phyloP scores from a whole-genome alignment of 2,329 filamentous ascomycete genomes.

The Fusarium mexicanum region DNA sequence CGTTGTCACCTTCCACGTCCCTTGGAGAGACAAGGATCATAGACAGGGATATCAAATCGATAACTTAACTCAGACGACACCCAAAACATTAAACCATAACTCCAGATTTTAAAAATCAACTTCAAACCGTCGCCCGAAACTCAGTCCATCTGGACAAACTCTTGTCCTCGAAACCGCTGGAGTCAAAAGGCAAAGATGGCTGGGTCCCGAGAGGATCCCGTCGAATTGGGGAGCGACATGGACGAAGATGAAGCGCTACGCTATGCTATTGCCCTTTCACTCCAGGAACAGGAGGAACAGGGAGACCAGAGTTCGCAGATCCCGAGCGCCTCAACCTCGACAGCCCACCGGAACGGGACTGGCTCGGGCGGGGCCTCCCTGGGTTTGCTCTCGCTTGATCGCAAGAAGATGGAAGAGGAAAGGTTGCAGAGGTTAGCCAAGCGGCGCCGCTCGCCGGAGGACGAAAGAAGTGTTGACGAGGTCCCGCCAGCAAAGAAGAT shows the following conservation, averaged over 20 bases:
- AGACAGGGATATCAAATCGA: conserved; percentile 33
- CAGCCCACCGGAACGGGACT: conserved; percentile 29
- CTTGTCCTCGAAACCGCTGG: conserved; percentile 14
- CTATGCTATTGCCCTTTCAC: conserved; percentile 68
- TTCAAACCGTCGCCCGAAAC: conserved; percentile 37
- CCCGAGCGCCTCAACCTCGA: conserved; percentile 25
- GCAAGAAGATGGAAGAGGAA: conserved; percentile 87
- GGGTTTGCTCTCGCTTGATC: conserved; percentile 69
- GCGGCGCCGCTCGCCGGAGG: conserved; percentile 45
- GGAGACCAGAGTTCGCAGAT: conserved; percentile 31
- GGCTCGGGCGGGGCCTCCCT: conserved; percentile 33
- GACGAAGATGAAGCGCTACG: conserved; percentile 69
- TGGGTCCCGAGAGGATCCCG: conserved; percentile 32
- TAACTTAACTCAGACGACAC: conserved; percentile 15
- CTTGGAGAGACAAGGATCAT: conserved; percentile 9
- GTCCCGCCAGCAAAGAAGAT: conserved; percentile 43
- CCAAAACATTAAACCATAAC: conserved; percentile 14
- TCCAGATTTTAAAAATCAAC: conserved; percentile 20
- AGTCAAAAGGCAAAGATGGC: conserved; percentile 31
- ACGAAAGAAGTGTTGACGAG: conserved; percentile 44
- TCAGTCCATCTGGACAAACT: conserved; percentile 21
- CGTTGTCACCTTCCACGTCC: conserved; percentile 10
- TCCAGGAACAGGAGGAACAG: conserved; percentile 48
- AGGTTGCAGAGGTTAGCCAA: conserved; percentile 77
- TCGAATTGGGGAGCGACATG: conserved; percentile 45